Evolutionary conservation across 179 eudicot species (phyloP).

Genomic region (Carnegiea gigantea): DNA sequence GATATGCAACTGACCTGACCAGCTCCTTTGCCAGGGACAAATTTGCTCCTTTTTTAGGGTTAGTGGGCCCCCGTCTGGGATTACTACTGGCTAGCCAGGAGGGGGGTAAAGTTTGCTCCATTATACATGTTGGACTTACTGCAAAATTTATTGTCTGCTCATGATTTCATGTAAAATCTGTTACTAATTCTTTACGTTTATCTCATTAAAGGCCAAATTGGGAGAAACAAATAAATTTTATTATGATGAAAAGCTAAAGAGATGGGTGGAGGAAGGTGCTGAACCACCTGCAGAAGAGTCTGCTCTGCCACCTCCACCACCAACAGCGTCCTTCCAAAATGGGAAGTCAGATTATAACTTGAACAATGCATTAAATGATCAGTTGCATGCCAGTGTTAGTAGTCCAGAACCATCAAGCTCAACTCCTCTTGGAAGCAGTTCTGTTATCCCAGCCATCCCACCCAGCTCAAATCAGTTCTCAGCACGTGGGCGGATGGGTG

Average conservation of each 20-base stretch:
- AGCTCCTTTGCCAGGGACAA: background rate
- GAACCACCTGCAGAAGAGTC: constrained; percentile 76
- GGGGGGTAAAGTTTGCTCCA: background rate
- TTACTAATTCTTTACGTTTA: constrained; percentile 6
- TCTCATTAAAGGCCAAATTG: constrained; percentile 69
- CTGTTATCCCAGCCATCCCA: constrained; percentile 71
- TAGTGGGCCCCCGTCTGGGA: too few relatives aligned
- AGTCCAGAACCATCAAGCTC: constrained; percentile 48
- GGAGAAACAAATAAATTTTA: constrained; percentile 85
- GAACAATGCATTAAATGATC: constrained; percentile 47
- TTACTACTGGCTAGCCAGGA: too few relatives aligned
- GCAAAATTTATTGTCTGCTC: background rate
- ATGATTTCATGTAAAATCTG: background rate
- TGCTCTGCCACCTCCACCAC: constrained; percentile 83
- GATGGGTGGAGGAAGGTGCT: constrained; percentile 99
- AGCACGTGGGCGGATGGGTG: constrained; percentile 84
- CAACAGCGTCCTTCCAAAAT: constrained; percentile 54
- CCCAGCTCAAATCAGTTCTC: constrained; percentile 80
- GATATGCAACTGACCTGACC: background rate
- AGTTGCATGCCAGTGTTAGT: constrained; percentile 33
- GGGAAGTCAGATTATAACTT: constrained; percentile 53
- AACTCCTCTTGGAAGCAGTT: constrained; percentile 43
- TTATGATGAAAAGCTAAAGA: constrained; percentile 87
- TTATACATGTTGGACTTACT: background rate
- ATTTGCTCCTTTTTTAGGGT: background rate